Conservation (phyloP, 768 basidiomycete genomes). For the Russula earlei region DNA sequence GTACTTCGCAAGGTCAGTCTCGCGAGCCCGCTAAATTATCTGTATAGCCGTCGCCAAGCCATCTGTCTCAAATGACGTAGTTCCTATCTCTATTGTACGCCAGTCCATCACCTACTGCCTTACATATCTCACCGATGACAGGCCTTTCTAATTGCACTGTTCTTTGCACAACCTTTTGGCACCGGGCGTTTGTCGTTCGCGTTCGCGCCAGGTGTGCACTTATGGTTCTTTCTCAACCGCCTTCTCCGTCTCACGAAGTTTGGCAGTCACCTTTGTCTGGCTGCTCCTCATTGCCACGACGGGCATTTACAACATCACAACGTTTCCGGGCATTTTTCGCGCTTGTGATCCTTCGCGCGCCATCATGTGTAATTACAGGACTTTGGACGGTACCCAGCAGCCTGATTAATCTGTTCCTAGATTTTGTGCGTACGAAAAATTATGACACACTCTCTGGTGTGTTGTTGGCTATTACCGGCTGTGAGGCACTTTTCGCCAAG, state of each 20-base stretch:
- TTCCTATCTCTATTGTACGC: conserved; percentile 51
- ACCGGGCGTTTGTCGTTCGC: conserved; percentile 40
- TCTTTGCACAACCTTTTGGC: conserved; percentile 51
- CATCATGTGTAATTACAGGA: conserved; percentile 37
- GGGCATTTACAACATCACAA: conserved; percentile 49
- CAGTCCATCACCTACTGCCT: too few relatives aligned
- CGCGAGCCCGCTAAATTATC: neutral
- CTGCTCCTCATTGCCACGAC: conserved; percentile 41
- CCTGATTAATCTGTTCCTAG: conserved; percentile 24
- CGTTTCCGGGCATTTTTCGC: conserved; percentile 48
- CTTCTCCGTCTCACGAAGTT: neutral
- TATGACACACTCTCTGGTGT: conserved; percentile 56
- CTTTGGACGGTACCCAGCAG: neutral
- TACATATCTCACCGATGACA: conserved; percentile 19
- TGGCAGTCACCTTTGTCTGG: conserved; percentile 46
- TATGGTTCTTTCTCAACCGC: neutral
- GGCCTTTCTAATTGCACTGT: conserved; percentile 48
- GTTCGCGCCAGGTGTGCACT: conserved; percentile 44
- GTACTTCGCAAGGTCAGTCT: neutral
- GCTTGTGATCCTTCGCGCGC: conserved; percentile 62
- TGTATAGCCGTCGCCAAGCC: conserved; percentile 42
- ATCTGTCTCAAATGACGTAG: conserved; percentile 36
- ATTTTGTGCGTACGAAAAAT: conserved; percentile 54
- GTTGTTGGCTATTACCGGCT: conserved; percentile 58
- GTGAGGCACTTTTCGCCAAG: conserved; percentile 63